Evolutionary conservation across 1,284 basidiomycete genomes (phyloP), one percentile per base, ranked within the genome.

Genomic region (Fomitopsis betulina): DNA sequence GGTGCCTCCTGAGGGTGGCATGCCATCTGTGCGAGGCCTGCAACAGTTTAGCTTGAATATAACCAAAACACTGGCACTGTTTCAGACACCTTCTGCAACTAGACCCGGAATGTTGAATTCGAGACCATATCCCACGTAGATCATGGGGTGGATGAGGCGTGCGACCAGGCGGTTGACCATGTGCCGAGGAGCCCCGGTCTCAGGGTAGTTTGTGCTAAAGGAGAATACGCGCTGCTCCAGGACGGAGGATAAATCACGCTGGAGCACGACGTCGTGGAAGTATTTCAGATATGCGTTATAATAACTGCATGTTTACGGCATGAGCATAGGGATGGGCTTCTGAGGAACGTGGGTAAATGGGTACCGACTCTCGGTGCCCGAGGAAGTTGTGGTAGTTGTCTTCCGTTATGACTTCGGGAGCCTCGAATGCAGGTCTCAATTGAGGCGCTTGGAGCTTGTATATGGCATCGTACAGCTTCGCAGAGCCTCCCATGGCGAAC

Each of bases 101-200:
- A 87, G 79, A 5, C 87, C 87, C 2, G 76, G 77, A 13, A 88
- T 66, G 5, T 78, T 77, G 62, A 89, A 87, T 65, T 89, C 87
- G 4, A 78, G 68, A 2, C 85, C 87, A 67, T 85, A 86, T 1
- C 84, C 86, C 0, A 75, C 63, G 60, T 88, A 85, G 37, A 90
- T 88, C 59, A 88, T 67, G 0, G 86, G 85, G 60, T 90, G 88
- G 0, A 89, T 47, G 13, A 88, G 69, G 12, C 82, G 83, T 7
- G 79, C 77, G 9, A 87, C 61, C 63, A 87, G 76, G 5, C 86
- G 79, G 60, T 77, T 80, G 3, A 88, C 67, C 85, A 90, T 87
- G 61, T 79, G 70, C 59, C 63, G 54, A 1, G 83, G 81, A 33
- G 80, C 65, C 32, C 73, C 68, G 17, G 64, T 61, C 10, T 64